Evolutionary conservation across 345 rosid species (phyloP), one percentile per base, ranked within the genome.

Genomic region (Toxicodendron radicans): DNA sequence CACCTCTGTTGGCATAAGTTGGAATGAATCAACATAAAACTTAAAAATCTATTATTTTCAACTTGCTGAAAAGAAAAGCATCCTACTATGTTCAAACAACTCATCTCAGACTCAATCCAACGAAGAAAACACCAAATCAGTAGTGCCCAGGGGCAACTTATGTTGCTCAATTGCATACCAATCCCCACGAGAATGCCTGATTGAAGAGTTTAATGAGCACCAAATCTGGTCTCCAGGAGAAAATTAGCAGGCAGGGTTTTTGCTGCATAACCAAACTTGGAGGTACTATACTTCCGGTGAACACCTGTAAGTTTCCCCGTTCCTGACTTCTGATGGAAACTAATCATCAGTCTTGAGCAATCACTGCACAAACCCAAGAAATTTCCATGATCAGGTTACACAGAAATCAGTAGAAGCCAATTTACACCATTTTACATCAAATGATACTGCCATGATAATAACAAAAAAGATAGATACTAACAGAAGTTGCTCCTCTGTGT

Each of bases 221-320:
- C 43, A 73, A 71, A 70, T 65, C 43, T 51, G 35, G 73, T 46
- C 9, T 84, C 78, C 56, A 89, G 73, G 17, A 91, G 81, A 72
- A 91, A 93, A 57, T 41, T 78, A 71, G 97, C 95, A 32, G 97
- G 90, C 59, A 80, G 81, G 21, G 68, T 78, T 81, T 79, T 93
- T 16, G 97, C 88, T 21, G 94, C 92, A 77, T 82, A 84, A 14
- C 99, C 97, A 33, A 82, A 93, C 72, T 83, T 95, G 0, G 90
- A 89, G 60, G 97, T 91, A 70, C 86, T 86, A 62, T 93, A 95
- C 73, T 93, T 95, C 67, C 97, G 74, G 76, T 89, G 85, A 30
- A 87, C 97, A 45, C 98, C 98, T 0, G 95, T 90, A 45, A 93
- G 83, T 84, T 90, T 91, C 80, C 97, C 97, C 13, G 81, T 79